Percentiles rank a stretch among this genome's conserved stretches.
phyloP scores from a whole-genome alignment of 2,329 filamentous ascomycete species.

The Ophiostoma tasmaniense region DNA sequence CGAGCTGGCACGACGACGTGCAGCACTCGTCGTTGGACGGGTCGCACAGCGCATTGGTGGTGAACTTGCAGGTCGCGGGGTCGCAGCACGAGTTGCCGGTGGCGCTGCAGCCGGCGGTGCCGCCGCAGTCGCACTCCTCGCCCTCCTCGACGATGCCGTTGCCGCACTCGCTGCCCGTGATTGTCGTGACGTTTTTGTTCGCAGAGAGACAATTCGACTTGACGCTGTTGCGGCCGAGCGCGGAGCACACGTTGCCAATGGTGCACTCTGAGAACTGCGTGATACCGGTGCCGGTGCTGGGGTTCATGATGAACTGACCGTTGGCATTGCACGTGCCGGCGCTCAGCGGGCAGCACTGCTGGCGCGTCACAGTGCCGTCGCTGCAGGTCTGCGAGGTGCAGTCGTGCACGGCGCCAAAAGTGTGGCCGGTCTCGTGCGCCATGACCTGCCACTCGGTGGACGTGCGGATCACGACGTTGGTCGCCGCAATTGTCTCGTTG shows the following conservation, averaged over 20 bases:
- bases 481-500: slow-evolving; percentile 68
- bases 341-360: slow-evolving; percentile 72
- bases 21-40: slow-evolving; percentile 77
- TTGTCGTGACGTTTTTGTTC: slow-evolving; percentile 74
- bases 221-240: slow-evolving; percentile 67
- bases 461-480: slow-evolving; percentile 83
- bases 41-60: slow-evolving; percentile 65
- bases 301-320: slow-evolving; percentile 91
- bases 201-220: slow-evolving; percentile 70
- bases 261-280: slow-evolving; percentile 78
- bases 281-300: slow-evolving; percentile 66
- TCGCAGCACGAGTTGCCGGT: slow-evolving; percentile 77
- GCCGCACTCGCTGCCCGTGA: slow-evolving; percentile 78
- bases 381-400: slow-evolving; percentile 63
- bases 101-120: slow-evolving; percentile 56
- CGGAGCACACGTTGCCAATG: slow-evolving; percentile 89
- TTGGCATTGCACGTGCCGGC: slow-evolving; percentile 60
- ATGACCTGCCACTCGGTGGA: slow-evolving; percentile 89
- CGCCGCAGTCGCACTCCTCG: slow-evolving; percentile 95
- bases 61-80: slow-evolving; percentile 78
- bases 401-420: slow-evolving; percentile 92
- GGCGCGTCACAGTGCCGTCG: slow-evolving; percentile 44
- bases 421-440: slow-evolving; percentile 89
- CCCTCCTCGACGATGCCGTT: slow-evolving; percentile 94
- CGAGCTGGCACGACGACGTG: slow-evolving; percentile 56